Percentiles rank a stretch among this genome's conserved stretches.
phyloP scores from a whole-genome alignment of 1,284 basidiomycete genomes.

The Apiotrichum gamsii region DNA sequence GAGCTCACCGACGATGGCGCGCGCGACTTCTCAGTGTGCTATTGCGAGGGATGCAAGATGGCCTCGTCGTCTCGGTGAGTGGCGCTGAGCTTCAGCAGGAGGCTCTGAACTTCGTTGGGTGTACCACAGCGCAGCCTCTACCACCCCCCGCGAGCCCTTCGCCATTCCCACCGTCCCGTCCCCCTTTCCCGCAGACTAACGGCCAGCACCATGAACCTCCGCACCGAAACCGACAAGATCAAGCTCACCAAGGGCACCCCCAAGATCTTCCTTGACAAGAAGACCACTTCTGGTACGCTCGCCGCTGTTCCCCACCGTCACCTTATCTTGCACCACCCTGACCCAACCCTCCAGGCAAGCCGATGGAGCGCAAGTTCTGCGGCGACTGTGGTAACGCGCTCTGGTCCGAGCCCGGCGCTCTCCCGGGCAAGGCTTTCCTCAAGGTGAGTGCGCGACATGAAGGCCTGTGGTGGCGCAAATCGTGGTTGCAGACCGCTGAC shows the following conservation, averaged over 20 bases:
- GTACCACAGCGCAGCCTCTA: too few species aligned
- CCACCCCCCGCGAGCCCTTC: too few species aligned
- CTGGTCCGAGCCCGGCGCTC: slow-evolving; percentile 8
- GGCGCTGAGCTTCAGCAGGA: too few species aligned
- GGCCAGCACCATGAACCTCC: slow-evolving; percentile 12
- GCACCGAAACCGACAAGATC: not conserved
- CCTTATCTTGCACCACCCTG: too few species aligned
- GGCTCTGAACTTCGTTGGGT: too few species aligned
- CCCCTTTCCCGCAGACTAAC: slow-evolving; percentile 1
- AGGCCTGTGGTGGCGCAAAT: not conserved
- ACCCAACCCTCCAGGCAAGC: slow-evolving; percentile 10
- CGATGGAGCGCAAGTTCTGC: slow-evolving; percentile 13
- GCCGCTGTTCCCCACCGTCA: too few species aligned
- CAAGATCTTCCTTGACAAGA: slow-evolving; percentile 6
- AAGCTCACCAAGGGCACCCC: slow-evolving; percentile 12
- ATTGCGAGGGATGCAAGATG: too few species aligned
- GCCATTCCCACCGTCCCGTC: too few species aligned
- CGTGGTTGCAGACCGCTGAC: not conserved
- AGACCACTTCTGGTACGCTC: slow-evolving; percentile 1
- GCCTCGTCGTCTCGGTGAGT: too few species aligned
- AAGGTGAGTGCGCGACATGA: slow-evolving; percentile 10
- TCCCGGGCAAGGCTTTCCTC: slow-evolving; percentile 5
- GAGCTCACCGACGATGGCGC: too few species aligned
- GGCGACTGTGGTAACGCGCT: slow-evolving; percentile 12
- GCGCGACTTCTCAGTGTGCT: too few species aligned